These are phyloP conservation scores for Pelargonium citronellum DNA, from an alignment of 441 rosid genomes.

Conservation along the genomic window DNA sequence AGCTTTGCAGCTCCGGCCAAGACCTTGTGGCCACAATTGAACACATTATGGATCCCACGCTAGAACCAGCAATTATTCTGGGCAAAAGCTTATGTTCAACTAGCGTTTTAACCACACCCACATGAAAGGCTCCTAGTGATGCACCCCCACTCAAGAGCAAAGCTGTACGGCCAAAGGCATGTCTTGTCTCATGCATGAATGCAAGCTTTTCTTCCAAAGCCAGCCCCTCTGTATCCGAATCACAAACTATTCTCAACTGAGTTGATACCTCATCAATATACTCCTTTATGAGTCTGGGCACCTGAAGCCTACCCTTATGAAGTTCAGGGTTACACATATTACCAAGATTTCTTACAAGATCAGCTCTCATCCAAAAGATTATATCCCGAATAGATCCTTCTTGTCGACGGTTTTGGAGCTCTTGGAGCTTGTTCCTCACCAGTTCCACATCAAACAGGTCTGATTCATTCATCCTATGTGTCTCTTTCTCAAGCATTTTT, in stretches of 20 bases:
- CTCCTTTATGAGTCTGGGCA: conserved; percentile 83
- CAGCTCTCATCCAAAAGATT: conserved; percentile 92
- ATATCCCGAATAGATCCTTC: conserved; percentile 84
- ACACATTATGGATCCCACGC: conserved; percentile 88
- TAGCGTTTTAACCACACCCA: conserved; percentile 74
- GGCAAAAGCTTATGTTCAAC: conserved; percentile 87
- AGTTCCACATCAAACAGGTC: conserved; percentile 79
- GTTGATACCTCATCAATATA: conserved; percentile 83
- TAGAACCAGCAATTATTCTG: conserved; percentile 83
- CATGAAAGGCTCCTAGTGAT: conserved; percentile 86
- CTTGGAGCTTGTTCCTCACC: conserved; percentile 75
- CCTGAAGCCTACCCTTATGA: conserved; percentile 89
- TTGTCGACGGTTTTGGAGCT: conserved; percentile 76
- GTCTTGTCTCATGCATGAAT: conserved; percentile 91
- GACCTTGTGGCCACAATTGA: conserved; percentile 73
- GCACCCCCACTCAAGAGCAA: conserved; percentile 95
- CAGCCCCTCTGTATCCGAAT: conserved; percentile 78
- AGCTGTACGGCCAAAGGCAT: conserved; percentile 93
- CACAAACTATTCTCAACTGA: conserved; percentile 79
- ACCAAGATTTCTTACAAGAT: conserved; percentile 85
- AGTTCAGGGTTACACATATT: conserved; percentile 94
- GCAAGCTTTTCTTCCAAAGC: conserved; percentile 81
- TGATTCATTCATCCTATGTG: conserved; percentile 63
- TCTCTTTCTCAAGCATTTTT: conserved; percentile 84
- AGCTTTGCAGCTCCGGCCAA: conserved; percentile 89